Conservation (phyloP, 2,329 filamentous ascomycete genomes). For the Aspergillus terreus region DNA sequence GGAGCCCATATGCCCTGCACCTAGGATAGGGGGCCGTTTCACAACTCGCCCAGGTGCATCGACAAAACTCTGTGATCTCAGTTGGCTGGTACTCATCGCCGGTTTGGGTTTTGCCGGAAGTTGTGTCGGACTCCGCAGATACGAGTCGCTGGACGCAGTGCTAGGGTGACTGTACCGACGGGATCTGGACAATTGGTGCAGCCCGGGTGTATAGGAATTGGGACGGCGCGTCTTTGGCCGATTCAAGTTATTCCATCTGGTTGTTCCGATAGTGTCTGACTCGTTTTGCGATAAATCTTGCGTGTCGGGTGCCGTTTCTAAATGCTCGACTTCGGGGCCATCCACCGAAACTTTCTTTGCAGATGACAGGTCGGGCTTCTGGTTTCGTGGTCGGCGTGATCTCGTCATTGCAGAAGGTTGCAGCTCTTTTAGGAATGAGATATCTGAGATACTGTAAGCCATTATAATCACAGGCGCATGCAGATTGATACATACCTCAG, state of each 20-base stretch:
- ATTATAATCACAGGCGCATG: too few species aligned
- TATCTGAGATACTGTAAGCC: too few species aligned
- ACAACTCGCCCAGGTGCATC: neutral
- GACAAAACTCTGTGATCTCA: neutral
- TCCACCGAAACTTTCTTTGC: neutral
- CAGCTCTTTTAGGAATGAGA: too few species aligned
- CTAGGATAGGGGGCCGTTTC: neutral
- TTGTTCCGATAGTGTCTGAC: neutral
- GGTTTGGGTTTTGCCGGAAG: neutral
- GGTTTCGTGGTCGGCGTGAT: neutral
- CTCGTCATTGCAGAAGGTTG: neutral
- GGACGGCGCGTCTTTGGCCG: neutral
- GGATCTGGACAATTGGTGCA: neutral
- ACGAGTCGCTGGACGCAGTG: neutral
- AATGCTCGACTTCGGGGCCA: conserved; percentile 5
- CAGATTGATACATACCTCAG: too few species aligned
- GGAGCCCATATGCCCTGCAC: neutral
- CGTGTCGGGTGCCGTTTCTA: neutral
- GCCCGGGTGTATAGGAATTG: neutral
- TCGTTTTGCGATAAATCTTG: neutral
- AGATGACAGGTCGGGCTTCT: neutral
- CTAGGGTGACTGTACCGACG: neutral
- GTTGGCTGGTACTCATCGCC: neutral
- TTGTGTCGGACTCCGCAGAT: neutral
- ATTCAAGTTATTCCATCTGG: neutral